Percentiles rank a stretch among this genome's conserved stretches.
These are phyloP conservation scores for Neopestalotiopsis rosae DNA, from an alignment of 2,329 filamentous ascomycete species.

Conservation along the genomic window DNA sequence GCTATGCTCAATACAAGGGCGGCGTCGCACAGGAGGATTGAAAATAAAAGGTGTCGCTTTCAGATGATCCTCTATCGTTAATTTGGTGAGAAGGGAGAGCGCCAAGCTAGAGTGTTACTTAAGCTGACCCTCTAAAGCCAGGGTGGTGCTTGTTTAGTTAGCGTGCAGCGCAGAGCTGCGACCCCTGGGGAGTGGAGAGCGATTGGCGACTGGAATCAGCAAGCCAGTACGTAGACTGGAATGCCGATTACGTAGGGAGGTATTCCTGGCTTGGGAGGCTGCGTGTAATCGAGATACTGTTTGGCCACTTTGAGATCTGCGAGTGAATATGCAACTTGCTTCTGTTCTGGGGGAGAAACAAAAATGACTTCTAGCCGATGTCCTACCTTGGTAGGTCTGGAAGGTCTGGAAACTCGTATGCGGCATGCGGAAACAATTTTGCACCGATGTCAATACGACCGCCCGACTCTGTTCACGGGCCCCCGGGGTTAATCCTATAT, in stretches of 20 bases:
- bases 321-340: background rate
- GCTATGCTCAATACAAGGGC: constrained; percentile 7
- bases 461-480: background rate
- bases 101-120: constrained; percentile 14
- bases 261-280: background rate
- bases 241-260: background rate
- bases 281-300: background rate
- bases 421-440: background rate
- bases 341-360: background rate
- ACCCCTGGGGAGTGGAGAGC: constrained; percentile 6
- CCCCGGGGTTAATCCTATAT: constrained; percentile 3
- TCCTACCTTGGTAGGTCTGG: background rate
- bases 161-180: background rate
- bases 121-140: constrained; percentile 12
- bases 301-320: background rate
- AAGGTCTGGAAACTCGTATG: background rate
- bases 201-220: background rate
- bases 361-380: background rate
- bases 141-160: constrained; percentile 17
- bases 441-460: background rate
- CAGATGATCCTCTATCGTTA: constrained; percentile 13
- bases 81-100: constrained; percentile 15
- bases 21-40: constrained; percentile 9
- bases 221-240: background rate
- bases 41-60: constrained; percentile 17